Evolutionary conservation across 2,329 filamentous ascomycete genomes (phyloP), one percentile per base, ranked within the genome.

Genomic region (Aspergillus proliferans): DNA sequence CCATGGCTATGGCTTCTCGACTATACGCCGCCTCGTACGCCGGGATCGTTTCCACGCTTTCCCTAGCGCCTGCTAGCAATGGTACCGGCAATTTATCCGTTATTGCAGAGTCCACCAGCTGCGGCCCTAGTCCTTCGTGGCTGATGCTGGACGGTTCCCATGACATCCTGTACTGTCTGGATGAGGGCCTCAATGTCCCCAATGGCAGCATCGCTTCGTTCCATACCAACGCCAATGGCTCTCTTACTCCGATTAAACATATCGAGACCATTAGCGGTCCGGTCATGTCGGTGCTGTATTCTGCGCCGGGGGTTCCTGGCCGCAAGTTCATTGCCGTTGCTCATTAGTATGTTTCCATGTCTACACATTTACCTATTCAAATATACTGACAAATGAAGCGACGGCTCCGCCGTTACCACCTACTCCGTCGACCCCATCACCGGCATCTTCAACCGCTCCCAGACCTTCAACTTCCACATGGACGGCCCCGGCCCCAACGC

Each of bases 401-500:
- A 33, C 15, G 50, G 45, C 8, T 57, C 55, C 7, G 24, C 53
- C 12, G 48, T 57, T 19, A 54, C 55, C 18, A 46, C 47, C 9
- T 52, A 54, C 42, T 43, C 48, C 21, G 19, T 53, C 6, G 46
- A 57, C 41, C 28, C 46, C 2, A 14, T 15, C n/a, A 10, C 8
- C 3, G 51, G 51, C 6, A 9, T 28, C 22, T 51, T 57, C 33
- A 36, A 50, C 3, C 45, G 38, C 10, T 24, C 30, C 26, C 54
- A 58, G 42, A 53, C 48, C 14, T 57, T 59, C 33, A 52, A 49
- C 7, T 60, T 54, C 19, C 24, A 49, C 10, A 42, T 57, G 14
- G 14, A 48, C 6, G 19, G 21, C 3, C 68, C 69, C 0, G 77
- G 77, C 0, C 69, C 76, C 9, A 66, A 70, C 42, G 64, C 74